Base-by-base conservation (phyloP, 2,329 filamentous ascomycete genomes). In the Byssothecium circinans region DNA sequence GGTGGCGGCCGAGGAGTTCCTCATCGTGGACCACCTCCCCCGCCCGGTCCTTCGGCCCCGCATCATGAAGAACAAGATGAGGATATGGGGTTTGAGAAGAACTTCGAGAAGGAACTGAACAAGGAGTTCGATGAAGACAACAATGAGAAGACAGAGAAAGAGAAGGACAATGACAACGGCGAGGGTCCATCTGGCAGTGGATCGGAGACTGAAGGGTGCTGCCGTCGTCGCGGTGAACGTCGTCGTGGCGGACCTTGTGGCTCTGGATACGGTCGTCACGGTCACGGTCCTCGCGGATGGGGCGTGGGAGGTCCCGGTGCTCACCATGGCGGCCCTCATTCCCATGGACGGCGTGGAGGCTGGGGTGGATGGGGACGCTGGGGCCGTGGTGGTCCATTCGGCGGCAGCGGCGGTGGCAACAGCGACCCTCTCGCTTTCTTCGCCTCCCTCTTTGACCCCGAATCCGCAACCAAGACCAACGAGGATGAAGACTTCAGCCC, bases 401-500 rank as follows among this genome's bases (percentile, higher is more conserved):
- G 41, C 34, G 20, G 11, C 12, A 40, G 46, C n/a, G 66, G 63
- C 37, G 51, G 64, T 34, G 20, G 11, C 12, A 40, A 44, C n/a
- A 67, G 63, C 37, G 51, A 65, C 37, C 60, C 67, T 11, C 50
- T 56, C 8, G 44, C 48, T 11, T 52, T 75, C 7, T 66, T 65
- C n/a, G 54, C 53, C n/a, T 49, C 72, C 6, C 58, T 76, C 42
- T 74, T 76, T 49, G 68, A 56, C 17, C 53, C 57, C 10, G 27
- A 49, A 0, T 48, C 53, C 30, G 57, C 56, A 29, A 51, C 53
- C 36, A 45, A 48, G 43, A 49, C 45, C 20, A 55, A 54, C 14
- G 58, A 58, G 8, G 53, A 49, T 18, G 56, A 60, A 41, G 69
- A 75, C 48, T 87, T 88, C 68, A 69, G 71, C 4, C 86, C 87